Evolutionary conservation across 2,329 filamentous ascomycete species (phyloP).

Genomic region (Lizonia empirigonia): DNA sequence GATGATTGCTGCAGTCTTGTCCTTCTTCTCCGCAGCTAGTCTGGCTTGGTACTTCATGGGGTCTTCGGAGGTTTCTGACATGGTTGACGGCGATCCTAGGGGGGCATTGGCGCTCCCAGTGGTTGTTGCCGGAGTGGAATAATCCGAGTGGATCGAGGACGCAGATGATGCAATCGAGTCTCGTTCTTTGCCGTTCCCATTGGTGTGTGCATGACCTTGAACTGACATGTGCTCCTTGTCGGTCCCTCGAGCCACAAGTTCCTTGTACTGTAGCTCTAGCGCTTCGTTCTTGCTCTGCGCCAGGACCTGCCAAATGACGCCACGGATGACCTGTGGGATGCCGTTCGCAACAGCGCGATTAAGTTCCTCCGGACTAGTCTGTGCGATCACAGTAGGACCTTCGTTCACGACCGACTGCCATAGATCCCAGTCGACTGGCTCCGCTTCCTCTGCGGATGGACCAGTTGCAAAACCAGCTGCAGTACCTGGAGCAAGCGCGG

Average conservation of each 20-base stretch:
- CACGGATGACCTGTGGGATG: constrained; percentile 91
- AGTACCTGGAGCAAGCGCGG: constrained; percentile 79
- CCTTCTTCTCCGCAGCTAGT: constrained; percentile 71
- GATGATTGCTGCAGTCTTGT: constrained; percentile 71
- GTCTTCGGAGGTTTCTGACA: constrained; percentile 65
- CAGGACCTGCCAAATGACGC: constrained; percentile 98
- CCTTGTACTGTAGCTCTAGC: constrained; percentile 83
- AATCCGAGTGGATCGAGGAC: constrained; percentile 81
- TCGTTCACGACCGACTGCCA: constrained; percentile 98
- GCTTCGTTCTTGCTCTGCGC: constrained; percentile 95
- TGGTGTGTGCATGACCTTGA: constrained; percentile 47
- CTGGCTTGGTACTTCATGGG: constrained; percentile 68
- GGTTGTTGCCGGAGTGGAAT: constrained; percentile 66
- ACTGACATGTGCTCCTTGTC: constrained; percentile 66
- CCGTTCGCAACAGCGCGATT: constrained; percentile 90
- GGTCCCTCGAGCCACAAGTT: constrained; percentile 78
- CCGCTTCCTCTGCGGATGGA: constrained; percentile 69
- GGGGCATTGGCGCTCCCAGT: constrained; percentile 50
- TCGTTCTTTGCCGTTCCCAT: constrained; percentile 62
- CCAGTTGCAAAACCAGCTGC: constrained; percentile 80
- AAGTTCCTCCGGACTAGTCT: constrained; percentile 86
- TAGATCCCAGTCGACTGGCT: constrained; percentile 95
- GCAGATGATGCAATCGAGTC: constrained; percentile 76
- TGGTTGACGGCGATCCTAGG: constrained; percentile 58
- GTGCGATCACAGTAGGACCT: constrained; percentile 84